Percentiles rank a stretch among this genome's conserved stretches.
Evolutionary conservation across 345 rosid genomes (phyloP).

Genomic region (Populus nigra): DNA sequence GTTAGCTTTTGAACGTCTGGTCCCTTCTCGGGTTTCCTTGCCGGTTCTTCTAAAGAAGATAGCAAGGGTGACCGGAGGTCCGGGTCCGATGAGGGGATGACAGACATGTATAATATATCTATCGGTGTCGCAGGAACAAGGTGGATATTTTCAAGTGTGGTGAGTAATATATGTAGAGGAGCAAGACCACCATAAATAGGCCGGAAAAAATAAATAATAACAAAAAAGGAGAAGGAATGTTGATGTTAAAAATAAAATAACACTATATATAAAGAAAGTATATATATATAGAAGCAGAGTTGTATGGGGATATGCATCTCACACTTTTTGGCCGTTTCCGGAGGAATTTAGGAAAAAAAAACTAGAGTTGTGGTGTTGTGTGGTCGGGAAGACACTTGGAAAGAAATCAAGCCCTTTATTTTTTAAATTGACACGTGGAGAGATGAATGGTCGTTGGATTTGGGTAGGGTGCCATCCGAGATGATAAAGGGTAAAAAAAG

Average conservation of each 20-base stretch:
- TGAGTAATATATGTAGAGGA: not conserved
- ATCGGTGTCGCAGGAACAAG: not conserved
- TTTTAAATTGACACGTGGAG: not conserved
- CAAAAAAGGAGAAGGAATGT: no score
- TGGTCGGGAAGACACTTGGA: not conserved
- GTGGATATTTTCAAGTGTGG: no score
- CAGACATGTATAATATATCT: not conserved
- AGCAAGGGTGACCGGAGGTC: constrained; percentile 33
- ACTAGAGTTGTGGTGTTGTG: not conserved
- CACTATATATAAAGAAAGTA: not conserved
- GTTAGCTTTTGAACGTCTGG: constrained; percentile 35
- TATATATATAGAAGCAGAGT: not conserved
- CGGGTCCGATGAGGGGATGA: constrained; percentile 16
- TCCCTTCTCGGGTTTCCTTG: not conserved
- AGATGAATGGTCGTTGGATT: no score
- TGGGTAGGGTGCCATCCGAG: no score
- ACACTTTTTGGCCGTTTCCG: not conserved
- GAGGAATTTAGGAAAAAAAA: not conserved
- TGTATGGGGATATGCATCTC: not conserved
- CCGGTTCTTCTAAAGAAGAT: constrained; percentile 18
- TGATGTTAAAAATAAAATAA: no score
- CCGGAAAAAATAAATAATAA: no score
- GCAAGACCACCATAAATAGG: not conserved
- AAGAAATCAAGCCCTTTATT: not conserved
- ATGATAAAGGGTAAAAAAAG: no score